Evolutionary conservation across 768 basidiomycete genomes (phyloP).

Genomic region (Phylloporus sp.): DNA sequence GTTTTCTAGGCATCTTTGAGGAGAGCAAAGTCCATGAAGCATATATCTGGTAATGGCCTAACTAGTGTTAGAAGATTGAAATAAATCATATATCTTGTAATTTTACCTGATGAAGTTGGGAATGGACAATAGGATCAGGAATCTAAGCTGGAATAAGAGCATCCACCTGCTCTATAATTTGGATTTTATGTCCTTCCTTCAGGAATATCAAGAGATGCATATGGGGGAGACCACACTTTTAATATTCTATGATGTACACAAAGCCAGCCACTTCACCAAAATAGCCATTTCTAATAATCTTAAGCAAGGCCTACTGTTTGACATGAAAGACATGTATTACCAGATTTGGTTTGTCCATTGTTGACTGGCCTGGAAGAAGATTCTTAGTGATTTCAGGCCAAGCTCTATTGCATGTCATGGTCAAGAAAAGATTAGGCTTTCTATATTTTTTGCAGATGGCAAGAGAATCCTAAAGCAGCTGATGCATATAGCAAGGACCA

Average conservation of each 20-base stretch:
- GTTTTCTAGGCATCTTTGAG: conserved; percentile 29
- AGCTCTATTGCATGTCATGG: conserved; percentile 47
- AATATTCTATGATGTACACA: conserved; percentile 45
- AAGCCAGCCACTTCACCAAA: conserved; percentile 40
- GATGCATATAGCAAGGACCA: conserved; percentile 40
- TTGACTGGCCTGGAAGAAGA: conserved; percentile 35
- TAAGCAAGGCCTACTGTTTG: conserved; percentile 36
- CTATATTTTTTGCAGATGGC: conserved; percentile 36
- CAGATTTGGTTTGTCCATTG: conserved; percentile 44
- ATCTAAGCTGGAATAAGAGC: not conserved
- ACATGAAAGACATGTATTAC: conserved; percentile 41
- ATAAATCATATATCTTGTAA: no score
- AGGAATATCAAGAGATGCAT: not conserved
- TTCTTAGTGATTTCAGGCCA: conserved; percentile 43
- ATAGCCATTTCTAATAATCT: conserved; percentile 35
- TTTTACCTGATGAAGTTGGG: not conserved
- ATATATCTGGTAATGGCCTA: conserved; percentile 33
- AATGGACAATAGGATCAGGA: not conserved
- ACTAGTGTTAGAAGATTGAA: no score
- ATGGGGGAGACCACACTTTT: not conserved
- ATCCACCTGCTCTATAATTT: not conserved
- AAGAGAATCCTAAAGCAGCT: conserved; percentile 42
- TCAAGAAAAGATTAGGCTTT: conserved; percentile 45
- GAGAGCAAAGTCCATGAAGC: conserved; percentile 42
- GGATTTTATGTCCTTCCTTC: not conserved